Evolutionary conservation across 345 rosid species (phyloP).

Genomic region (Eucalyptus cloeziana): DNA sequence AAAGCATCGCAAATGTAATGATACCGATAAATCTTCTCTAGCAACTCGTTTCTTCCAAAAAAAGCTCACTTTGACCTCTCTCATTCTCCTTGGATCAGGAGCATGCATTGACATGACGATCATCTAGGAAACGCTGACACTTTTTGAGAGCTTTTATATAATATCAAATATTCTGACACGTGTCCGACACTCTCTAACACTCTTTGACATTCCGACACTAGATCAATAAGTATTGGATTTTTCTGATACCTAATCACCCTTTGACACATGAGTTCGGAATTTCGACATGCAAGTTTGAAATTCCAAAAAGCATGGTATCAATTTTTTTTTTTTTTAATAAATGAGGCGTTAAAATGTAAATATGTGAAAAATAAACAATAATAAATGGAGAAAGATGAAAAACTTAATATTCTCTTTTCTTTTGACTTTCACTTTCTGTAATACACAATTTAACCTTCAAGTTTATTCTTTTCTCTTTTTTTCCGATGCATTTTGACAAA

Average conservation of each 20-base stretch:
- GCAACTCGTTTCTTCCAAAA: neutral
- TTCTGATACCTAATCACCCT: too few relatives aligned
- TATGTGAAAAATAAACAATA: too few relatives aligned
- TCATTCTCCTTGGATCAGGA: neutral
- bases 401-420: too few relatives aligned
- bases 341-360: too few relatives aligned
- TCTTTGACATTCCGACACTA: rapidly evolving
- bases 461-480: too few relatives aligned
- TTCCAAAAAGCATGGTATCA: too few relatives aligned
- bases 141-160: too few relatives aligned
- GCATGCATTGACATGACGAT: neutral
- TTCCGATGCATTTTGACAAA: rapidly evolving
- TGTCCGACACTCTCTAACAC: rapidly evolving
- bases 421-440: rapidly evolving
- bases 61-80: neutral
- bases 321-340: too few relatives aligned
- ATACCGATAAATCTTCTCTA: neutral
- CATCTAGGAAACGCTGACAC: rapidly evolving
- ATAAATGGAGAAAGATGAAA: too few relatives aligned
- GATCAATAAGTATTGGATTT: too few relatives aligned
- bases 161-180: rapidly evolving
- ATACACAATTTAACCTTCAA: too few relatives aligned
- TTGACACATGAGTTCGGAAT: rapidly evolving
- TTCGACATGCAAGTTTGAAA: too few relatives aligned
- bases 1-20: neutral